A percentile compares a stretch with the other conserved stretches of the same genome.
phyloP scores from a whole-genome alignment of 2,329 filamentous ascomycete species.

The Dothideomycetidae sp. region DNA sequence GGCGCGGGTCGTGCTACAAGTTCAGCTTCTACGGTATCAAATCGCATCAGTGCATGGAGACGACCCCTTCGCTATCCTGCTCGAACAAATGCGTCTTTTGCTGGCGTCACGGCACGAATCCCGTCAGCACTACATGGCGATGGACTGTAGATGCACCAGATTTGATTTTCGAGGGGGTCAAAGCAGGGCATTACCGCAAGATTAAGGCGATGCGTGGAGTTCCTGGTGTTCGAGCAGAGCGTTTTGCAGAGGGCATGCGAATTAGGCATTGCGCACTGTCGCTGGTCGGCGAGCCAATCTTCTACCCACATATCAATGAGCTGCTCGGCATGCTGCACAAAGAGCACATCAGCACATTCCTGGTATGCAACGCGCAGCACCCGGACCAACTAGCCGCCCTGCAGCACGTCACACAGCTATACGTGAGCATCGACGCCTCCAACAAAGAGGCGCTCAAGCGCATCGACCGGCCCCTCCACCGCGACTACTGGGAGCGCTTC shows the following conservation, averaged over 20 bases:
- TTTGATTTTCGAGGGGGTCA: conserved; percentile 78
- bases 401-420: conserved; percentile 80
- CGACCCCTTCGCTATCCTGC: conserved; percentile 86
- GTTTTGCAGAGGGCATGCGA: conserved; percentile 82
- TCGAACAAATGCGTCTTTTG: conserved; percentile 98
- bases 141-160: conserved; percentile 90
- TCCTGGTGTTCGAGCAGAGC: conserved; percentile 78
- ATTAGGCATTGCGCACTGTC: conserved; percentile 88
- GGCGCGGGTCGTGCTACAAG: conserved; percentile 93
- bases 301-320: conserved; percentile 94
- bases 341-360: conserved; percentile 80
- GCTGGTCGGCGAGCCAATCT: conserved; percentile 94
- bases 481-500: conserved; percentile 97
- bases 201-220: conserved; percentile 95
- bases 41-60: conserved; percentile 97
- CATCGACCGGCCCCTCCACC: conserved; percentile 83
- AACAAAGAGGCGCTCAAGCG: conserved; percentile 75
- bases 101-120: conserved; percentile 96
- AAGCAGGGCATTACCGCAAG: conserved; percentile 86
- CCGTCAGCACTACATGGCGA: conserved; percentile 89
- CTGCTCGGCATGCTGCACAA: conserved; percentile 70
- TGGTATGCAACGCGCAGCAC: conserved; percentile 95
- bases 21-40: conserved; percentile 94
- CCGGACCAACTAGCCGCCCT: conserved; percentile 76
- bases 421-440: conserved; percentile 89